phyloP scores from a whole-genome alignment of 106 monocot species.

The Allium cepa region DNA sequence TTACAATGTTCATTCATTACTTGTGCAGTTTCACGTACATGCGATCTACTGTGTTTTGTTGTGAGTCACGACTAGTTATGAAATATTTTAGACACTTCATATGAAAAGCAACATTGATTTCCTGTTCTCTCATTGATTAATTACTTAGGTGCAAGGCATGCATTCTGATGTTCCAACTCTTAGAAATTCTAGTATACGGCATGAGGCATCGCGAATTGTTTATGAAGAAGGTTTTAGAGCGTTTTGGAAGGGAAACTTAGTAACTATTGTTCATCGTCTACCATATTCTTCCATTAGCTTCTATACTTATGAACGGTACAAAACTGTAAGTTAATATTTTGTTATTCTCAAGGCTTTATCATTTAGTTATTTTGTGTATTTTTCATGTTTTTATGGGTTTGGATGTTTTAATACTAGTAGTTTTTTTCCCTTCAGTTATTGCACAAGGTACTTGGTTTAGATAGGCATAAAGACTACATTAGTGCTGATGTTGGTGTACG shows the following conservation, averaged over 20 bases:
- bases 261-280: constrained; percentile 81
- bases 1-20: too few relatives aligned
- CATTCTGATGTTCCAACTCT: constrained; percentile 67
- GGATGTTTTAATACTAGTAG: not conserved
- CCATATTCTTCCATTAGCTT: constrained; percentile 96
- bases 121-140: not conserved
- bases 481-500: constrained; percentile 53
- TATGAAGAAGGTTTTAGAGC: constrained; percentile 88
- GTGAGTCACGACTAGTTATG: too few relatives aligned
- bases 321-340: constrained; percentile 33
- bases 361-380: not conserved
- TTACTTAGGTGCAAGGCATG: constrained; percentile 88
- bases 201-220: constrained; percentile 76
- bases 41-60: too few relatives aligned
- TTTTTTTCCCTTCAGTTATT: constrained; percentile 22
- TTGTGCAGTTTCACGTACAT: too few relatives aligned
- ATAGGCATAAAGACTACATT: constrained; percentile 36
- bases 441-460: constrained; percentile 37
- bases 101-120: too few relatives aligned
- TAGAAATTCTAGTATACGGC: constrained; percentile 65
- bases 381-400: not conserved
- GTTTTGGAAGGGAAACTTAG: constrained; percentile 96
- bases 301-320: constrained; percentile 89
- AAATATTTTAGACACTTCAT: too few relatives aligned
- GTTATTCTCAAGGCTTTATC: too few relatives aligned